Percentiles rank a stretch among this genome's conserved stretches.
phyloP scores from a whole-genome alignment of 768 basidiomycete species.

The Strobilomyces confusus region DNA sequence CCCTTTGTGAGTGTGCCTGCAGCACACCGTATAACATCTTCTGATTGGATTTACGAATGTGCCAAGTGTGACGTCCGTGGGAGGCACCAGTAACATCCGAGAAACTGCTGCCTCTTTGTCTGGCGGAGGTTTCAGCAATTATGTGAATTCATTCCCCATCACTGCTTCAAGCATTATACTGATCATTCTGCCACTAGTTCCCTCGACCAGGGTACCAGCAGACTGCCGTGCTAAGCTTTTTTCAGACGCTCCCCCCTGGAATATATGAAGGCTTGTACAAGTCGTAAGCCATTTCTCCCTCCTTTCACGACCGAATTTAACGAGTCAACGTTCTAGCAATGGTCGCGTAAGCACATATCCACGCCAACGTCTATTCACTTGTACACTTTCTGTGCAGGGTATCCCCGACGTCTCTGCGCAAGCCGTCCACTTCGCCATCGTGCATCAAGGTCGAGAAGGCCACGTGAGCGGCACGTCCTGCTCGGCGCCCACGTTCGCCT shows the following conservation, averaged over 20 bases:
- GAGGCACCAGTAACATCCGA: constrained; percentile 57
- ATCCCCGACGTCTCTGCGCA: constrained; percentile 69
- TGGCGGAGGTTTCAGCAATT: constrained; percentile 72
- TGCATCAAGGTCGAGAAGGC: constrained; percentile 35
- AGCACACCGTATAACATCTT: neutral
- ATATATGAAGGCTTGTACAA: constrained; percentile 61
- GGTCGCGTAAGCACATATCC: constrained; percentile 46
- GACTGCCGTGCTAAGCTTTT: constrained; percentile 39
- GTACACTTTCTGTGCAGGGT: constrained; percentile 28
- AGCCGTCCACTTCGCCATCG: constrained; percentile 45
- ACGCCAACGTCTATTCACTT: neutral
- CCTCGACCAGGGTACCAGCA: constrained; percentile 52
- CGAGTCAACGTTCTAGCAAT: constrained; percentile 24
- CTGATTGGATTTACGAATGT: neutral
- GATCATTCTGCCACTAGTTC: constrained; percentile 36
- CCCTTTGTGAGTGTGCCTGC: constrained; percentile 40
- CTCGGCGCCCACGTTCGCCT: constrained; percentile 59
- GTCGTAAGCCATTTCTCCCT: constrained; percentile 29
- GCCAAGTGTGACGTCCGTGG: constrained; percentile 65
- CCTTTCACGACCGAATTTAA: neutral
- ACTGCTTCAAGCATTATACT: neutral
- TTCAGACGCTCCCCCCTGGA: constrained; percentile 42
- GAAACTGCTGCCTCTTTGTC: constrained; percentile 61
- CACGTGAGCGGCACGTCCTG: constrained; percentile 63
- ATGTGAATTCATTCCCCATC: constrained; percentile 35